Evolutionary conservation across 768 basidiomycete species (phyloP).

Genomic region (Cubamyces lactineus): DNA sequence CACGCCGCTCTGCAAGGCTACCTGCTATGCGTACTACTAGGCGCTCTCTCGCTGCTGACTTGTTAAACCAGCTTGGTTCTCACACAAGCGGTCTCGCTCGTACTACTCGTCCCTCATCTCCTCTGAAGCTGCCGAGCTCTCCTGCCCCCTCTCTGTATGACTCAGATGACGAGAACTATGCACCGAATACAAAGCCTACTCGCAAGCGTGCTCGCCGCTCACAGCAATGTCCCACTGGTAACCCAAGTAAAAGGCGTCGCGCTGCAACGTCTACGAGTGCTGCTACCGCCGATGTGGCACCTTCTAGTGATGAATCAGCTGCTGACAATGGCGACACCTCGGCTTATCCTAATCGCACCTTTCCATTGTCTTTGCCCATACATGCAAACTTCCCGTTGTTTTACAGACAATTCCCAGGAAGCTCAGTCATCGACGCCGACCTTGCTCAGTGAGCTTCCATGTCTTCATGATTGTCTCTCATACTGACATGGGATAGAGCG

Average conservation of each 20-base stretch:
- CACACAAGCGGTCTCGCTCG: neutral
- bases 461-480: neutral
- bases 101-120: neutral
- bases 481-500: neutral
- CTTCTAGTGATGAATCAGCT: neutral
- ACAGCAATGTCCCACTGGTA: neutral
- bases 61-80: slow-evolving; percentile 2
- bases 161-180: slow-evolving; percentile 22
- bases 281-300: neutral
- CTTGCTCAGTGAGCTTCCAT: slow-evolving; percentile 42
- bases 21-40: neutral
- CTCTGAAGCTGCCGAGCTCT: slow-evolving; percentile 6
- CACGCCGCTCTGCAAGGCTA: slow-evolving; percentile 1
- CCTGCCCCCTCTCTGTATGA: slow-evolving; percentile 3
- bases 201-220: slow-evolving; percentile 6
- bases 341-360: slow-evolving; percentile 46
- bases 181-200: neutral
- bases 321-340: neutral
- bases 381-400: slow-evolving; percentile 58
- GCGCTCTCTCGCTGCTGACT: slow-evolving; percentile 8
- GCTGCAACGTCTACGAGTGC: neutral
- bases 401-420: slow-evolving; percentile 72
- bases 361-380: slow-evolving; percentile 53
- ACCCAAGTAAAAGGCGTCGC: slow-evolving; percentile 2
- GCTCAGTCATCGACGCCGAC: slow-evolving; percentile 51